Conservation (phyloP, 352 stramenopile genomes). For the Globisporangium iwayamae region DNA sequence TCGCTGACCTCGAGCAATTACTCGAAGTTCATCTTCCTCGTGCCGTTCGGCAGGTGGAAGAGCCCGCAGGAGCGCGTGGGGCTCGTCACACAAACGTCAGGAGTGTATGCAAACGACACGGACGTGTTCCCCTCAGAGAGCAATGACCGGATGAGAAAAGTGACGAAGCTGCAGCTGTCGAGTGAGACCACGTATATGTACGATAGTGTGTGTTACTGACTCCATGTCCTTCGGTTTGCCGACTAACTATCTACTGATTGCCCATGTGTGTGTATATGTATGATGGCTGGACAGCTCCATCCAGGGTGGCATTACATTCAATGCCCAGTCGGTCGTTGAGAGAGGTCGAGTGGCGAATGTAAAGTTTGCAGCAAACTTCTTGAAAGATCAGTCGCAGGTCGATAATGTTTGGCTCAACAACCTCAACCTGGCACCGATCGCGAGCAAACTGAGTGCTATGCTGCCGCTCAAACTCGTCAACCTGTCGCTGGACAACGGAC, state of each 20-base stretch:
- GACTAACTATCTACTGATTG: too few species aligned
- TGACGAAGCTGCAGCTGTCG: background rate
- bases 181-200: background rate
- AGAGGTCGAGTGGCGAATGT: background rate
- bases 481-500: slow-evolving; percentile 1
- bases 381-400: background rate
- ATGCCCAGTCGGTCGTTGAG: background rate
- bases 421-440: background rate
- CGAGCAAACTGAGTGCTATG: background rate
- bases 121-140: background rate
- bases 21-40: slow-evolving; percentile 1
- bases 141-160: background rate
- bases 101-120: background rate
- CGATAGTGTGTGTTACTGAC: background rate
- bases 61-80: slow-evolving; percentile 1
- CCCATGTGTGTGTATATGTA: background rate
- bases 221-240: too few species aligned
- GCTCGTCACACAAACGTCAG: background rate
- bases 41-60: slow-evolving; percentile 7
- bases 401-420: background rate
- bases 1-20: background rate
- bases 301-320: background rate
- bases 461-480: background rate
- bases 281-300: background rate
- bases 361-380: background rate